phyloP scores from a whole-genome alignment of 345 rosid genomes.

The Raphanus sativus region DNA sequence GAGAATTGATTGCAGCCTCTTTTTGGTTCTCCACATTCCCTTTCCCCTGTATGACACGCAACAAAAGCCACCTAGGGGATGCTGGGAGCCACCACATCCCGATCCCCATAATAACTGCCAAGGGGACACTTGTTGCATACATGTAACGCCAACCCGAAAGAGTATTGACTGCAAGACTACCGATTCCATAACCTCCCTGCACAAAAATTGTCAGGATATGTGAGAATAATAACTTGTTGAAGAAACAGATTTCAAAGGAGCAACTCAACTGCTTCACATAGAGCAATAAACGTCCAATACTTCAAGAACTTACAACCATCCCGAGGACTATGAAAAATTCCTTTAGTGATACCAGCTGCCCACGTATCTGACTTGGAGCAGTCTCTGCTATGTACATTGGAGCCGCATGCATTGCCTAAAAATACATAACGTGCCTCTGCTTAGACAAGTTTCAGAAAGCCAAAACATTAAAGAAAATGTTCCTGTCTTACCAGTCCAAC shows the following conservation, averaged over 20 bases:
- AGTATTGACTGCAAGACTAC: constrained; percentile 61
- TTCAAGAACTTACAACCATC: constrained; percentile 88
- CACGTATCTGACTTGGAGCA: constrained; percentile 89
- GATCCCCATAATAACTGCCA: constrained; percentile 83
- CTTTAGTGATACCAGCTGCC: constrained; percentile 85
- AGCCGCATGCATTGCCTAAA: constrained; percentile 97
- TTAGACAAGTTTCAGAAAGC: constrained; percentile 16
- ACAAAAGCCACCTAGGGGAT: constrained; percentile 94
- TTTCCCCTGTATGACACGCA: constrained; percentile 70
- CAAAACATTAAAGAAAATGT: constrained; percentile 3
- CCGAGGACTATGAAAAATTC: constrained; percentile 96
- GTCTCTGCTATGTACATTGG: constrained; percentile 99
- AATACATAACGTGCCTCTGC: neutral
- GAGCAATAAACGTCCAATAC: neutral
- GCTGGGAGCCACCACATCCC: constrained; percentile 97
- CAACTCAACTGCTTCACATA: constrained; percentile 1
- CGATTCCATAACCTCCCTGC: constrained; percentile 93
- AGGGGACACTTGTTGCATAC: constrained; percentile 77
- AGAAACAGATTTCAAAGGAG: neutral
- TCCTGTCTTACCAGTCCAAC: constrained; percentile 80
- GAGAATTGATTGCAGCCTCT: constrained; percentile 59
- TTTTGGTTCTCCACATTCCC: constrained; percentile 62
- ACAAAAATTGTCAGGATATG: constrained; percentile 3
- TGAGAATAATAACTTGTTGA: constrained; percentile 4
- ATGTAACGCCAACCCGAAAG: constrained; percentile 94